Evolutionary conservation across 768 basidiomycete species (phyloP).

Genomic region (Epithele typhae): DNA sequence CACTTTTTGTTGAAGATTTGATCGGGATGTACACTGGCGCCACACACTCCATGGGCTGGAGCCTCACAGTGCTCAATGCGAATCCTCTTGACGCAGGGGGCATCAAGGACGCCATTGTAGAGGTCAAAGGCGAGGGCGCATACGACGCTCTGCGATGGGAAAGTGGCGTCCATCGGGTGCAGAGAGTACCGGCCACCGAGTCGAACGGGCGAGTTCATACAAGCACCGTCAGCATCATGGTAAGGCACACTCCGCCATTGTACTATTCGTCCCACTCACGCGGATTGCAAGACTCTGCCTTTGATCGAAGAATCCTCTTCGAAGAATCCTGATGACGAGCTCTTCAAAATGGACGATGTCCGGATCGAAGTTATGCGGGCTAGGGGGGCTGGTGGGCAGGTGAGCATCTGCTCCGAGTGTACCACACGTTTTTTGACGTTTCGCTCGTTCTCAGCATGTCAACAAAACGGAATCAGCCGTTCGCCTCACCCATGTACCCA

Average conservation of each 20-base stretch:
- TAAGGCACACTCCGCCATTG: constrained; percentile 29
- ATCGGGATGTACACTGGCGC: constrained; percentile 78
- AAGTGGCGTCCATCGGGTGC: constrained; percentile 94
- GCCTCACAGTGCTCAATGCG: constrained; percentile 52
- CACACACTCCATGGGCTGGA: constrained; percentile 56
- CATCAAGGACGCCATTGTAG: constrained; percentile 72
- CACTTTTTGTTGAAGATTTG: constrained; percentile 75
- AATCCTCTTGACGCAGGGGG: no score
- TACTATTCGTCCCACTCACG: no score
- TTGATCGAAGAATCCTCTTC: constrained; percentile 59
- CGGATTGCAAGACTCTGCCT: no score
- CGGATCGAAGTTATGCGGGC: constrained; percentile 93
- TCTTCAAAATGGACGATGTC: constrained; percentile 82
- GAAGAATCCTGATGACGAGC: constrained; percentile 25
- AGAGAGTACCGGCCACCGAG: constrained; percentile 90
- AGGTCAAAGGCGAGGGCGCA: constrained; percentile 71
- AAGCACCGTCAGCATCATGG: constrained; percentile 84
- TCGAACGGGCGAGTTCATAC: constrained; percentile 86
- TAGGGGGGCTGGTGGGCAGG: constrained; percentile 96
- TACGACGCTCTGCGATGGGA: constrained; percentile 86
- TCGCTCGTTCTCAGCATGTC: constrained; percentile 64
- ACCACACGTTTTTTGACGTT: not conserved
- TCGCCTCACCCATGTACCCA: constrained; percentile 86
- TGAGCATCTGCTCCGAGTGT: constrained; percentile 27
- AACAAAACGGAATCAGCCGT: constrained; percentile 97